A percentile compares a stretch with the other conserved stretches of the same genome.
Conservation (phyloP, 768 basidiomycete genomes). For the Suillus placidus region DNA sequence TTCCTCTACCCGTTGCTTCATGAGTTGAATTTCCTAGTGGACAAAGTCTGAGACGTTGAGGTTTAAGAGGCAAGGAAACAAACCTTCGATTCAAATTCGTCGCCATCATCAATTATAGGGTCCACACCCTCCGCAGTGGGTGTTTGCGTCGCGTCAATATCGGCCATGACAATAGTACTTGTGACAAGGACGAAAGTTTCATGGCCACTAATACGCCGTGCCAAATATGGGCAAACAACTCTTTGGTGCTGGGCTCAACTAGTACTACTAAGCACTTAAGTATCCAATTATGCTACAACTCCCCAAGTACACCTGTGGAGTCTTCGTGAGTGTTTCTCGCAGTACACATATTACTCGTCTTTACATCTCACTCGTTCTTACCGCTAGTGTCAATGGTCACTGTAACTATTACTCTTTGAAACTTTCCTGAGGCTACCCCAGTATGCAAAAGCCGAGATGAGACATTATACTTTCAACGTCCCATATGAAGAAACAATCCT, state of each 20-base stretch:
- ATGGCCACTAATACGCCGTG: slow-evolving; percentile 7
- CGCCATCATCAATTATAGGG: slow-evolving; percentile 52
- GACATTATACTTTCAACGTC: not conserved
- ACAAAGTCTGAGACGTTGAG: slow-evolving; percentile 22
- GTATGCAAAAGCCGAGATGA: not conserved
- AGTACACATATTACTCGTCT: not conserved
- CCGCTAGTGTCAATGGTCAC: not conserved
- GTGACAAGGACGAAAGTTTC: slow-evolving; percentile 29
- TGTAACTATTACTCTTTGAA: not conserved
- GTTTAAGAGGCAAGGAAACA: slow-evolving; percentile 9
- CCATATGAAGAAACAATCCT: not conserved
- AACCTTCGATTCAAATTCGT: slow-evolving; percentile 68
- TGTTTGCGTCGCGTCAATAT: slow-evolving; percentile 50
- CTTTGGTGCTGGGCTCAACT: not conserved
- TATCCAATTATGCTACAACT: not conserved
- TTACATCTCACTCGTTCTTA: not conserved
- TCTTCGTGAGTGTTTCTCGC: not conserved
- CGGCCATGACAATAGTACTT: slow-evolving; percentile 46
- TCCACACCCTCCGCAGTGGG: slow-evolving; percentile 36
- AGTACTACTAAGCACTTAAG: not conserved
- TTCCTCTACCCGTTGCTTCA: slow-evolving; percentile 91
- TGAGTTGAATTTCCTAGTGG: slow-evolving; percentile 80
- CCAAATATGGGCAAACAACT: slow-evolving; percentile 34
- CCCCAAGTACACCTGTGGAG: not conserved
- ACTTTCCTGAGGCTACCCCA: not conserved